These are phyloP conservation scores for Kodamaea kakaduensis DNA, from an alignment of 805 yeast genomes.

Conservation along the genomic window DNA sequence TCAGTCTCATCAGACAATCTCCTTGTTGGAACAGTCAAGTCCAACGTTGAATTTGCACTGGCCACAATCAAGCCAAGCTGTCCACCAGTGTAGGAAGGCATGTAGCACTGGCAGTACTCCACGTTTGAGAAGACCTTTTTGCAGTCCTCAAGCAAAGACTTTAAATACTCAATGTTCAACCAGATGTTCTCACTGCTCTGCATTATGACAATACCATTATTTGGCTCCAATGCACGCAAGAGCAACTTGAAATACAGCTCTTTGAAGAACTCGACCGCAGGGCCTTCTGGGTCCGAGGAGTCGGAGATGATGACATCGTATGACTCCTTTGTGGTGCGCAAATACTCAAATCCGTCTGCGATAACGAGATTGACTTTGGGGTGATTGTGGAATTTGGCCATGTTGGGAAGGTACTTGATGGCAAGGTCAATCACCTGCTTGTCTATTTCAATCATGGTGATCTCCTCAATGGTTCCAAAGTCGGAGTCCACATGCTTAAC, in stretches of 20 bases:
- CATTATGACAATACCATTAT: slow-evolving; percentile 68
- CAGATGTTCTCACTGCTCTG: slow-evolving; percentile 76
- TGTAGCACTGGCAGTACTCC: slow-evolving; percentile 70
- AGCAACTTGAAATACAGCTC: slow-evolving; percentile 69
- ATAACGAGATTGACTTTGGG: slow-evolving; percentile 63
- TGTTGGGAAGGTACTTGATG: slow-evolving; percentile 67
- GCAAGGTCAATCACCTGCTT: slow-evolving; percentile 72
- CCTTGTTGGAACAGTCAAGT: slow-evolving; percentile 52
- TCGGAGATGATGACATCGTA: slow-evolving; percentile 88
- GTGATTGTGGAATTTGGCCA: slow-evolving; percentile 65
- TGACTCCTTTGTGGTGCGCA: slow-evolving; percentile 45
- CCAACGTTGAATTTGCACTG: slow-evolving; percentile 47
- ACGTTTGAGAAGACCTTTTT: slow-evolving; percentile 56
- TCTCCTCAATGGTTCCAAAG: slow-evolving; percentile 45
- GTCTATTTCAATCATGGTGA: slow-evolving; percentile 86
- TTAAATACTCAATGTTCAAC: slow-evolving; percentile 57
- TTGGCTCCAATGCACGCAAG: slow-evolving; percentile 52
- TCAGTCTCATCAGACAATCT: slow-evolving; percentile 43
- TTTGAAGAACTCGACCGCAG: slow-evolving; percentile 87
- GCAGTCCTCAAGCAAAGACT: slow-evolving; percentile 46
- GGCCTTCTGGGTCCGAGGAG: slow-evolving; percentile 94
- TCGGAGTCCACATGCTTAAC: slow-evolving; percentile 59
- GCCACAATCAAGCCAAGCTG: slow-evolving; percentile 79
- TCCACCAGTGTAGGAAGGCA: slow-evolving; percentile 87
- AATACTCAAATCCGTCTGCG: slow-evolving; percentile 79